Conservation (phyloP, 1,139 yeast genomes). For the Hyphopichia wangnamkhiaoensis region DNA sequence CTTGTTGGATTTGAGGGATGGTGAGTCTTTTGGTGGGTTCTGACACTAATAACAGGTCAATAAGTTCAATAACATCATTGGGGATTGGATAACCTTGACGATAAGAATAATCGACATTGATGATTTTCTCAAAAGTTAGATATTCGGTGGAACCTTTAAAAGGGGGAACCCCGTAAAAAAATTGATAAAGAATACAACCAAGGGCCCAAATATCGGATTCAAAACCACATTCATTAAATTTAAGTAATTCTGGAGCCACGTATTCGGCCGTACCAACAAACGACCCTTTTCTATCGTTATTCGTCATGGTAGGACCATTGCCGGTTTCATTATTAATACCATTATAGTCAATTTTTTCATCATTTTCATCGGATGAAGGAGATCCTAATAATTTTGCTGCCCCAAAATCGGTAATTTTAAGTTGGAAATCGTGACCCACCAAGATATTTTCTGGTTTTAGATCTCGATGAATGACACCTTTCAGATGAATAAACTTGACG, state of each 20-base stretch:
- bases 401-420: constrained; percentile 97
- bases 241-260: constrained; percentile 90
- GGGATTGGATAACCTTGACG: constrained; percentile 77
- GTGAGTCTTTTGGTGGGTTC: constrained; percentile 37
- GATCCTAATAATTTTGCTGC: constrained; percentile 80
- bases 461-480: constrained; percentile 91
- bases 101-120: constrained; percentile 77
- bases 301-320: constrained; percentile 6
- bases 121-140: constrained; percentile 89
- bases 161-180: constrained; percentile 94
- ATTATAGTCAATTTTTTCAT: constrained; percentile 42
- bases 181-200: constrained; percentile 90
- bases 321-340: constrained; percentile 16
- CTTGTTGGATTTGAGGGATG: constrained; percentile 35
- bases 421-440: constrained; percentile 74
- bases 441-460: constrained; percentile 92
- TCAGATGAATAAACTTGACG: constrained; percentile 74
- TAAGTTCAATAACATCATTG: constrained; percentile 57
- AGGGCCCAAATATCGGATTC: constrained; percentile 95
- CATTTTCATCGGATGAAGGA: constrained; percentile 36
- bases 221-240: constrained; percentile 80
- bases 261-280: constrained; percentile 61
- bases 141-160: constrained; percentile 96
- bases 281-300: constrained; percentile 65
- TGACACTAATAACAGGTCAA: constrained; percentile 64